phyloP scores from a whole-genome alignment of 148 eudicot genomes.

The Vaccinium corymbosum region DNA sequence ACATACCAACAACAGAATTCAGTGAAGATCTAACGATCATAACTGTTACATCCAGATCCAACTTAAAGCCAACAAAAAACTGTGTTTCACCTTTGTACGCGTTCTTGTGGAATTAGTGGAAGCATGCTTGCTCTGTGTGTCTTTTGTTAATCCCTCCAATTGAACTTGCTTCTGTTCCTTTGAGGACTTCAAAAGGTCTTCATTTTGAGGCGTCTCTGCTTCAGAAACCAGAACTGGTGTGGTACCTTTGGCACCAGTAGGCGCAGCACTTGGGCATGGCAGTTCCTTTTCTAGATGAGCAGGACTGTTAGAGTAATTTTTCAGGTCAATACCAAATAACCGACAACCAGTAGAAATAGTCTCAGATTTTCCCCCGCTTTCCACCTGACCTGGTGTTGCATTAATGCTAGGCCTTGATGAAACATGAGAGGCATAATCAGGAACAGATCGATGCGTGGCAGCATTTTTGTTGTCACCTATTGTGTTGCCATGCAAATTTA shows the following conservation, averaged over 20 bases:
- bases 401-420: slow-evolving; percentile 29
- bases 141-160: slow-evolving; percentile 26
- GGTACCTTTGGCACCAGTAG: slow-evolving; percentile 14
- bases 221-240: slow-evolving; percentile 16
- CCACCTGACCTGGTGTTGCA: slow-evolving; percentile 25
- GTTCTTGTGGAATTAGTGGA: slow-evolving; percentile 48
- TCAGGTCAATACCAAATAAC: slow-evolving; percentile 78
- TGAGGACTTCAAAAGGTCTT: slow-evolving; percentile 25
- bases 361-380: slow-evolving; percentile 36
- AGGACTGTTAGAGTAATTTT: slow-evolving; percentile 17
- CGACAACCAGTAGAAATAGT: slow-evolving; percentile 39
- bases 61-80: neutral
- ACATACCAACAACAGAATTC: neutral
- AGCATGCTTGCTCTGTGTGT: slow-evolving; percentile 35
- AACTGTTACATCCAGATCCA: neutral
- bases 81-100: slow-evolving; percentile 61
- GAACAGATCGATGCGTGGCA: slow-evolving; percentile 20
- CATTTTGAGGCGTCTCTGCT: slow-evolving; percentile 24
- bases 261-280: slow-evolving; percentile 1
- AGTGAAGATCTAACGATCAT: neutral
- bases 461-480: slow-evolving; percentile 27
- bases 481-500: slow-evolving; percentile 29
- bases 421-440: slow-evolving; percentile 24
- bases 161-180: slow-evolving; percentile 35
- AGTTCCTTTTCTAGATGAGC: slow-evolving; percentile 22